phyloP scores from a whole-genome alignment of 495 filamentous ascomycete species.

The Aspergillus leporis region DNA sequence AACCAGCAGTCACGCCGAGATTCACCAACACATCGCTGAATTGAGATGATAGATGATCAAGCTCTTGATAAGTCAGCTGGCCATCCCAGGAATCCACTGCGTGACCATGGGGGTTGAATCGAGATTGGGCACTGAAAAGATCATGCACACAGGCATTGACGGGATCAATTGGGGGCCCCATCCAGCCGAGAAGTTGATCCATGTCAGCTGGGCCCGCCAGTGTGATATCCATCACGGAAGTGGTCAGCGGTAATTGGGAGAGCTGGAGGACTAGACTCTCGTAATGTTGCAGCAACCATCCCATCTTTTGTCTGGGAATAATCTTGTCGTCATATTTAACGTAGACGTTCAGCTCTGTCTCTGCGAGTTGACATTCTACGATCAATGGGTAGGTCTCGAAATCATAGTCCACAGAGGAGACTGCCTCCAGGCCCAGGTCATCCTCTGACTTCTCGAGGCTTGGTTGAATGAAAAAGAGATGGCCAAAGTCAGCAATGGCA shows the following conservation, averaged over 20 bases:
- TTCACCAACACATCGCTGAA: constrained; percentile 1
- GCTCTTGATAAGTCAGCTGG: constrained; percentile 50
- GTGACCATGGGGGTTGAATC: constrained; percentile 9
- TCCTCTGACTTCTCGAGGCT: constrained; percentile 39
- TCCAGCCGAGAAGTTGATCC: too few relatives aligned
- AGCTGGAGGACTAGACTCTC: too few relatives aligned
- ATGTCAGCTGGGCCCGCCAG: too few relatives aligned
- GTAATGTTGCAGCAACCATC: too few relatives aligned
- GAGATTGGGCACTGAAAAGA: too few relatives aligned
- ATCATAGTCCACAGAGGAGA: constrained; percentile 7
- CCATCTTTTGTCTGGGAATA: too few relatives aligned
- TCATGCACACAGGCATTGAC: too few relatives aligned
- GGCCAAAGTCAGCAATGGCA: constrained; percentile 56
- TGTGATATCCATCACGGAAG: too few relatives aligned
- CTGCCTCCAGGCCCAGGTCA: constrained; percentile 32
- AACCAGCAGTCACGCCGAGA: constrained; percentile 26
- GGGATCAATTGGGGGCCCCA: constrained; percentile 17
- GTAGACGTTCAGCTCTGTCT: too few relatives aligned
- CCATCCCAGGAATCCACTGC: constrained; percentile 50
- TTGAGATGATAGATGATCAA: constrained; percentile 32
- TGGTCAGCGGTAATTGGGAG: too few relatives aligned
- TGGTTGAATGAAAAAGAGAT: constrained; percentile 52
- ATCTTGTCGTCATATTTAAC: too few relatives aligned
- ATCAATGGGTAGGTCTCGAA: constrained; percentile 25
- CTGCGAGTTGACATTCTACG: constrained; percentile 14